These are phyloP conservation scores for Aspergillus ruber DNA, from an alignment of 2,329 filamentous ascomycete genomes.

Conservation along the genomic window DNA sequence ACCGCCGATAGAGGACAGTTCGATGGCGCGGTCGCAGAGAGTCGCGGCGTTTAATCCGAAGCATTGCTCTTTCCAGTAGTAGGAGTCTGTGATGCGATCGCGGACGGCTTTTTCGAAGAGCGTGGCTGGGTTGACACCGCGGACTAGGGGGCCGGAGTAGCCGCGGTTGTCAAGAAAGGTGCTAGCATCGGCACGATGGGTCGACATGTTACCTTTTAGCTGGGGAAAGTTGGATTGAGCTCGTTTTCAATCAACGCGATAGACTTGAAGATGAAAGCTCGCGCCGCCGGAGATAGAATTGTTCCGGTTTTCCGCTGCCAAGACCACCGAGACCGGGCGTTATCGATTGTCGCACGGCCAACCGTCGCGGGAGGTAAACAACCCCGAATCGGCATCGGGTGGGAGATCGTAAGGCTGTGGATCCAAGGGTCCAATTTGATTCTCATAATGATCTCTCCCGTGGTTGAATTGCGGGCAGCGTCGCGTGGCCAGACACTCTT, in stretches of 20 bases:
- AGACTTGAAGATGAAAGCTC: conserved; percentile 1
- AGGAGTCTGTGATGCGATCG: conserved; percentile 89
- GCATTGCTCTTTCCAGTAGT: conserved; percentile 99
- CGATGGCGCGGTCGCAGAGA: conserved; percentile 80
- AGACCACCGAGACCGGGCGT: conserved; percentile 12
- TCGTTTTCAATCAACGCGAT: not conserved
- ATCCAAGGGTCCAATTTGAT: not conserved
- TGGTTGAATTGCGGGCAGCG: not conserved
- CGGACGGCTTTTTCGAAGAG: conserved; percentile 93
- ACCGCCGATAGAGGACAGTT: conserved; percentile 77
- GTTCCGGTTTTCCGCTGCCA: conserved; percentile 11
- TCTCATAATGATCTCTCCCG: not conserved
- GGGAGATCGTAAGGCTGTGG: not conserved
- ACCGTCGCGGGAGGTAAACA: conserved; percentile 20
- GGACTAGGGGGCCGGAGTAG: conserved; percentile 66
- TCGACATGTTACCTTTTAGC: conserved; percentile 35
- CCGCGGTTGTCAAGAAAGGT: conserved; percentile 83
- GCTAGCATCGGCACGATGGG: conserved; percentile 70
- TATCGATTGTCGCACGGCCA: conserved; percentile 37
- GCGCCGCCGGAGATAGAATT: conserved; percentile 1
- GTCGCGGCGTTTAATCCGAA: conserved; percentile 82
- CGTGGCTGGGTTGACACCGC: conserved; percentile 88
- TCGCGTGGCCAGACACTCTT: not conserved
- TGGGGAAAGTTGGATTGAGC: not conserved
- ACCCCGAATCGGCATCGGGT: not conserved